Base-by-base conservation (phyloP, 2,329 filamentous ascomycete species). In the Aspergillus versicolor region DNA sequence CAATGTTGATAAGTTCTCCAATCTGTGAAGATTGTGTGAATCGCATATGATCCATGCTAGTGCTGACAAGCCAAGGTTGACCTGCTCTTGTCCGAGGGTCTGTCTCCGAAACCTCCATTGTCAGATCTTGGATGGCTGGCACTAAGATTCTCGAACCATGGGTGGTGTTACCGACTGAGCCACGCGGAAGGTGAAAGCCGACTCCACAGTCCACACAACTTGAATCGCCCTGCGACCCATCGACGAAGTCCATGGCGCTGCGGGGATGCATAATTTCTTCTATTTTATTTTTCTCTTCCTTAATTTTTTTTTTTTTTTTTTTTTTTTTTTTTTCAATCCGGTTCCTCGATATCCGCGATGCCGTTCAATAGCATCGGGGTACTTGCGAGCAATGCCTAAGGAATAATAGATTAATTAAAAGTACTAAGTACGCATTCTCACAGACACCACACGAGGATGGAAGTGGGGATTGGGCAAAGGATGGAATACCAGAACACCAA, bases 131-230 rank as follows among this genome's bases (percentile, higher is more conserved):
- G 53, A 54, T 42, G 40, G 40, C 27, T 47, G 17, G 37, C 19
- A 52, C 55, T 43, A 37, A 37, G 50, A 50, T 54, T 57, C 42
- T 55, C 45, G 55, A 62, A 62, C 61, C 58, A 60, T 62, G 56
- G 61, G 19, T 58, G 55, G 55, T 61, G 47, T 56, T 41, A 22
- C 40, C 41, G 42, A 38, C 41, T 53, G 34, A 43, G 55, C 63
- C 63, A 65, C 63, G 61, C 63, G 63, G 61, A 38, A 19, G 17
- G 47, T 42, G 55, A 54, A 54, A 61, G 56, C 58, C 46, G 58
- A 60, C 56, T 61, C 61, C 63, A 64, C 61, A 60, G 54, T 59
- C 61, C 63, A 64, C 61, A 52, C 34, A n/a, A 43, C 38, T 42
- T 19, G 40, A 48, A 17, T 48, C 22, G 34, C 13, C 12, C 12